A percentile compares a stretch with the other conserved stretches of the same genome.
Evolutionary conservation across 2,329 filamentous ascomycete species (phyloP).

Genomic region (Fonsecaea pugnacius): DNA sequence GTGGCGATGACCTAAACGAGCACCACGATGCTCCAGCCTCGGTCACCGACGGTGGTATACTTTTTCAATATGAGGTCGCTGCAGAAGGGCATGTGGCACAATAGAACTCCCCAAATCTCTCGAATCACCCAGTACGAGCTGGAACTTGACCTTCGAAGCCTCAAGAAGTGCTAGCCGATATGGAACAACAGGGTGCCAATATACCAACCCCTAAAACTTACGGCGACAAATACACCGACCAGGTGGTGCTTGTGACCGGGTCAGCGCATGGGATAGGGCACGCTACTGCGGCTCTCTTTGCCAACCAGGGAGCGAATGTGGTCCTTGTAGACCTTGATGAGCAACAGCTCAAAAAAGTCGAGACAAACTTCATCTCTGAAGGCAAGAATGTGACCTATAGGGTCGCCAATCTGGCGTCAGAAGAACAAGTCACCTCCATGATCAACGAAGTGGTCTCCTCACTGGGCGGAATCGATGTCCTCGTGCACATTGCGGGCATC

Average conservation of each 20-base stretch:
- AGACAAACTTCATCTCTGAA: neutral
- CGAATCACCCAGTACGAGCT: neutral
- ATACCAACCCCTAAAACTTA: slow-evolving; percentile 1
- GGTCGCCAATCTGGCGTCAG: slow-evolving; percentile 9
- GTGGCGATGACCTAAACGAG: neutral
- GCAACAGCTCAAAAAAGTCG: slow-evolving; percentile 39
- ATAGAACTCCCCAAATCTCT: neutral
- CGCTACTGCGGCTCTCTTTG: slow-evolving; percentile 52
- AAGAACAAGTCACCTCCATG: slow-evolving; percentile 44
- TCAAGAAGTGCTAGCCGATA: neutral
- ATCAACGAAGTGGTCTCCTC: slow-evolving; percentile 38
- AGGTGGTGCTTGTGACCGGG: slow-evolving; percentile 56
- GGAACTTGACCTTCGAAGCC: neutral
- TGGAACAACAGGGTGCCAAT: slow-evolving; percentile 6
- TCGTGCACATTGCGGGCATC: slow-evolving; percentile 20
- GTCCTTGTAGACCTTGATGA: slow-evolving; percentile 49
- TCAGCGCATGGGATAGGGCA: slow-evolving; percentile 57
- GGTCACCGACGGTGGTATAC: neutral
- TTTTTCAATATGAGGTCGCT: neutral
- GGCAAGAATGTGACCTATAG: neutral
- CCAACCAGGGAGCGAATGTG: slow-evolving; percentile 50
- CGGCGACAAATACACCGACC: slow-evolving; percentile 10
- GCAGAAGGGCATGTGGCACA: neutral
- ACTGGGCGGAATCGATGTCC: slow-evolving; percentile 17
- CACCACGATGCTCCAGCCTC: neutral